Conservation (phyloP, 2,329 filamentous ascomycete genomes). For the Elsinoe ampelina region DNA sequence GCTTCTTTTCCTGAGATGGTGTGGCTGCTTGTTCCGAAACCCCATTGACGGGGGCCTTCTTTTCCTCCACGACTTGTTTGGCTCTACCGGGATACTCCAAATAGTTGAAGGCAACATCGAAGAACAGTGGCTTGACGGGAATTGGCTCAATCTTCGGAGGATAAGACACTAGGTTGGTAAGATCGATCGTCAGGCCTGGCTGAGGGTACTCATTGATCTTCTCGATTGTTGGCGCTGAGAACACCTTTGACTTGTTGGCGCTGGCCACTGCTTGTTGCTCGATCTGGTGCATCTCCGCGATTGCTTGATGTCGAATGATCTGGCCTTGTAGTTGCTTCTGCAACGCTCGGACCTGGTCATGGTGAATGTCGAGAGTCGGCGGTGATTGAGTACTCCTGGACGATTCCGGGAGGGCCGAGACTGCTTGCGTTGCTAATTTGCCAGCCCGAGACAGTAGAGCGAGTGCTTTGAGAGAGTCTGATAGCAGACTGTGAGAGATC, state of each 20-base stretch:
- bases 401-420: constrained; percentile 36
- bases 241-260: constrained; percentile 35
- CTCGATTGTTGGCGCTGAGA: constrained; percentile 58
- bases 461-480: constrained; percentile 68
- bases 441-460: constrained; percentile 69
- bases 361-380: constrained; percentile 59
- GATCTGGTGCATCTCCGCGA: constrained; percentile 71
- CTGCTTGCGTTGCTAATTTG: constrained; percentile 48
- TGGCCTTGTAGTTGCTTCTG: constrained; percentile 57
- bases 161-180: constrained; percentile 74
- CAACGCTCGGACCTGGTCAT: constrained; percentile 50
- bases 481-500: constrained; percentile 69
- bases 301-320: constrained; percentile 70
- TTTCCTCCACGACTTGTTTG: constrained; percentile 23
- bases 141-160: constrained; percentile 75
- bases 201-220: constrained; percentile 65
- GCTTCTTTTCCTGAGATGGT: constrained; percentile 32
- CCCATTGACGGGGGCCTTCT: constrained; percentile 20
- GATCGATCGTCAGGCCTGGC: constrained; percentile 51
- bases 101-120: constrained; percentile 97
- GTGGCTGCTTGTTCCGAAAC: constrained; percentile 15
- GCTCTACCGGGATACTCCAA: constrained; percentile 73
- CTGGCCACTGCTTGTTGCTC: constrained; percentile 40
- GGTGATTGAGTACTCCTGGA: constrained; percentile 36
- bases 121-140: constrained; percentile 88